A percentile compares a stretch with the other conserved stretches of the same genome.
phyloP scores from a whole-genome alignment of 2,329 filamentous ascomycete genomes.

The Shiraia sp. region DNA sequence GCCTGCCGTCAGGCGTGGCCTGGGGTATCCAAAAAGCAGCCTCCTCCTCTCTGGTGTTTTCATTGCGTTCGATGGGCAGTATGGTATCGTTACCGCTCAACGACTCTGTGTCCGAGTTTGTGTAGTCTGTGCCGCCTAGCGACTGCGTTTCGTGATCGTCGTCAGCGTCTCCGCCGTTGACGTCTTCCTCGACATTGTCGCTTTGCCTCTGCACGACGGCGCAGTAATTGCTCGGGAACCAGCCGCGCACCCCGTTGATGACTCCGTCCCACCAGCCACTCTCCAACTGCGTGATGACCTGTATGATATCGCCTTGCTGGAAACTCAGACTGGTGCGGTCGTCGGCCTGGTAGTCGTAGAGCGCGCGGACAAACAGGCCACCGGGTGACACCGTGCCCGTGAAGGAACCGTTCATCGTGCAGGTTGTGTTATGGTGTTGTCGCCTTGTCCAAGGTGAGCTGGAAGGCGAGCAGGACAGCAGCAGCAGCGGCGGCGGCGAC shows the following conservation, averaged over 20 bases:
- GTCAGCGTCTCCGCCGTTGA: conserved; percentile 60
- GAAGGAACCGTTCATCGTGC: conserved; percentile 54
- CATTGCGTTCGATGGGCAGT: conserved; percentile 70
- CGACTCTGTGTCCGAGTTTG: conserved; percentile 52
- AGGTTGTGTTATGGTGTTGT: not conserved
- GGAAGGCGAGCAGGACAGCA: conserved; percentile 12
- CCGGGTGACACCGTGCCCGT: conserved; percentile 54
- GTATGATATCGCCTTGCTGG: conserved; percentile 94
- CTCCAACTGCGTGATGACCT: conserved; percentile 96
- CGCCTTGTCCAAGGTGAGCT: conserved; percentile 12
- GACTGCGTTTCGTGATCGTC: conserved; percentile 51
- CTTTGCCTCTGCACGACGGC: conserved; percentile 78
- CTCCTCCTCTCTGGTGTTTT: conserved; percentile 69
- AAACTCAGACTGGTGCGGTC: conserved; percentile 97
- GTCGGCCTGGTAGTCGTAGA: conserved; percentile 96
- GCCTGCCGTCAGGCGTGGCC: conserved; percentile 85
- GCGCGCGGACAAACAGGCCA: conserved; percentile 84
- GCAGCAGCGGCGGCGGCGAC: conserved; percentile 5
- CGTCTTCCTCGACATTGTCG: conserved; percentile 68
- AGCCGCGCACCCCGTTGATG: conserved; percentile 93
- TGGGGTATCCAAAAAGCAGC: conserved; percentile 99
- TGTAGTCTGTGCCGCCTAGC: conserved; percentile 46
- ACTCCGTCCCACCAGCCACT: conserved; percentile 99
- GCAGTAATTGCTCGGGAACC: conserved; percentile 99
- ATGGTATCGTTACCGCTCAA: conserved; percentile 46